A percentile compares a stretch with the other conserved stretches of the same genome.
These are phyloP conservation scores for Trichoderma gamsii DNA, from an alignment of 495 filamentous ascomycete species.

Conservation along the genomic window DNA sequence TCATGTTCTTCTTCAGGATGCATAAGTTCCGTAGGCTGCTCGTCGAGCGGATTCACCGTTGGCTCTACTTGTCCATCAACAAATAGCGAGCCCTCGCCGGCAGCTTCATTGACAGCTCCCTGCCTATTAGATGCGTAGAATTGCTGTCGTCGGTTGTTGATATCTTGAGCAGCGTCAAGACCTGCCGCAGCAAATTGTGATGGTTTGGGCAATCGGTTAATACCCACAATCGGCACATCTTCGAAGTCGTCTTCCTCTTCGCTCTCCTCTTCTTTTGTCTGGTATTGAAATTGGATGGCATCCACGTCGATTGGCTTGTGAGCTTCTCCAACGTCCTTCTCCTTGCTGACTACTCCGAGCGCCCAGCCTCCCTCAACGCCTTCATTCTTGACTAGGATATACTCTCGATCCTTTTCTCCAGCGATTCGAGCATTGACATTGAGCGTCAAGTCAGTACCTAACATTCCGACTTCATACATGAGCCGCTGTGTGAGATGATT, in stretches of 20 bases:
- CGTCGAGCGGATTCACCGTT: constrained; percentile 27
- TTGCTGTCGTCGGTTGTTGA: constrained; percentile 1
- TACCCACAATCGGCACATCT: constrained; percentile 88
- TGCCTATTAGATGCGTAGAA: constrained; percentile 15
- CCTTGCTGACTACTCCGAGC: constrained; percentile 78
- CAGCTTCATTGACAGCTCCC: constrained; percentile 17
- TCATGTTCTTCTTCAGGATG: constrained; percentile 66
- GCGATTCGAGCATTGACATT: constrained; percentile 66
- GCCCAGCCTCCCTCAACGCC: constrained; percentile 97
- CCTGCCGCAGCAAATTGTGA: neutral
- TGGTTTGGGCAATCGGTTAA: constrained; percentile 77
- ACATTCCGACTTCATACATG: constrained; percentile 92
- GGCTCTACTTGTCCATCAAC: constrained; percentile 45
- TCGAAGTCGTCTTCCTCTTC: constrained; percentile 78
- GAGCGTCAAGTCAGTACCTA: constrained; percentile 60
- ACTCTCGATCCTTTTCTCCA: constrained; percentile 85
- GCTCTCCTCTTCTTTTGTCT: constrained; percentile 53
- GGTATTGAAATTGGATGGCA: constrained; percentile 53
- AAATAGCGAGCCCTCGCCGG: constrained; percentile 60
- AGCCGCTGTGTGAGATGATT: constrained; percentile 93
- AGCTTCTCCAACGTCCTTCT: constrained; percentile 65
- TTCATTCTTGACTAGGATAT: constrained; percentile 91
- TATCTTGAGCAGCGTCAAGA: constrained; percentile 20
- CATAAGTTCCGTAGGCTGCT: constrained; percentile 26
- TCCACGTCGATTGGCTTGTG: constrained; percentile 90